Conservation (phyloP, 108 stramenopile species). For the Fragilaria crotonensis region DNA sequence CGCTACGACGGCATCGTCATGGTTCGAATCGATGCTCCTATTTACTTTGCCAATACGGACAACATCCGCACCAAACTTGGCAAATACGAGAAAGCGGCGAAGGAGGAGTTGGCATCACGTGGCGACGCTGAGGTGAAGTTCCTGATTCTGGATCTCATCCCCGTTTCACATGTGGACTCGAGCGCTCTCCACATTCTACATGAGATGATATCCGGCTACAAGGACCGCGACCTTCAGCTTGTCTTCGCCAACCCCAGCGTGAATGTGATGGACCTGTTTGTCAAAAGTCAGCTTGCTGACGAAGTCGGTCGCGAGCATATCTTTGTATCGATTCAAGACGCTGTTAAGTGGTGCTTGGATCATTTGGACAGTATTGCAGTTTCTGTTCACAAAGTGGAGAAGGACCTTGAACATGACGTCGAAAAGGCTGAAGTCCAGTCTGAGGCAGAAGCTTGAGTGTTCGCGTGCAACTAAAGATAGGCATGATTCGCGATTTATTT, state of each 20-base stretch:
- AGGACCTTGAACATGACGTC: no score
- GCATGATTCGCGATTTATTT: no score
- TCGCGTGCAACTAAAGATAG: no score
- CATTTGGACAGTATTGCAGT: conserved; percentile 15
- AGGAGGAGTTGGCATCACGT: conserved; percentile 3
- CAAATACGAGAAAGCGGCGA: conserved; percentile 20
- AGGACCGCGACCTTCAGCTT: conserved; percentile 20
- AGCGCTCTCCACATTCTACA: conserved; percentile 38
- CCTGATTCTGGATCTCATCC: conserved; percentile 38
- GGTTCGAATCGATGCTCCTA: conserved; percentile 50
- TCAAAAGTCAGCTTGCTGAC: conserved; percentile 18
- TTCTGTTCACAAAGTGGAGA: no score
- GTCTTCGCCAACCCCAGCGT: conserved; percentile 32
- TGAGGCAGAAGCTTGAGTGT: no score
- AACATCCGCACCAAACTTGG: conserved; percentile 32
- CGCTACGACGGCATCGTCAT: conserved; percentile 43
- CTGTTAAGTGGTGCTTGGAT: conserved; percentile 28
- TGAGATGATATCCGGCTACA: conserved; percentile 26
- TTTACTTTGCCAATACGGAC: conserved; percentile 64
- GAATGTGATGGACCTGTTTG: conserved; percentile 26
- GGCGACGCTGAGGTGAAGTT: conserved; percentile 10
- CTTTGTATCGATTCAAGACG: conserved; percentile 32
- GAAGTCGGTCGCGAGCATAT: conserved; percentile 28
- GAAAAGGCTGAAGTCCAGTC: no score
- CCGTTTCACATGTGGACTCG: conserved; percentile 44